Conservation (phyloP, 495 filamentous ascomycete genomes). For the Penicillium bovifimosum region DNA sequence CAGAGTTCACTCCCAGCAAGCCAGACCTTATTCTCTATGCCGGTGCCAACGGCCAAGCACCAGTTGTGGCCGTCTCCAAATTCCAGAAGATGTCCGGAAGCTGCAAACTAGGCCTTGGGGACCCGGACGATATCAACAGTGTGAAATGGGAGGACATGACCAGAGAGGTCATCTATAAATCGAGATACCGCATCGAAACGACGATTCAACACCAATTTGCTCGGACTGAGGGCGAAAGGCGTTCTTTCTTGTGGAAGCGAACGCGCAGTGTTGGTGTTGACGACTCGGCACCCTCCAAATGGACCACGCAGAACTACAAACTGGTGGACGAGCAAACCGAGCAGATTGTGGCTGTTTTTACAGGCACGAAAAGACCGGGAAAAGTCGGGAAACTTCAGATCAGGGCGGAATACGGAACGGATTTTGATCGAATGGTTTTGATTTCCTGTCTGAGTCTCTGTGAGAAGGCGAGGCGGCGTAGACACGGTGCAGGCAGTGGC, state of each 20-base stretch:
- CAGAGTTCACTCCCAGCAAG: constrained; percentile 14
- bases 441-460: constrained; percentile 18
- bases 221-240: not conserved
- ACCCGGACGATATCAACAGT: constrained; percentile 11
- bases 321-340: constrained; percentile 15
- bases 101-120: constrained; percentile 18
- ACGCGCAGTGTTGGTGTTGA: constrained; percentile 17
- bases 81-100: constrained; percentile 14
- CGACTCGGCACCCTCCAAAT: not conserved
- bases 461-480: constrained; percentile 16
- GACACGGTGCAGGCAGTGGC: constrained; percentile 6
- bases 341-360: constrained; percentile 19
- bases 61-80: constrained; percentile 20
- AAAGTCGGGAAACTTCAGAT: constrained; percentile 22
- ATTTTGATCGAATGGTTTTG: constrained; percentile 23
- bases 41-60: constrained; percentile 9
- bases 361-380: constrained; percentile 1
- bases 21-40: constrained; percentile 19
- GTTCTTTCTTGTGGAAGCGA: constrained; percentile 21
- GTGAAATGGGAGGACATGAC: constrained; percentile 25
- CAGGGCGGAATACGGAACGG: constrained; percentile 18
- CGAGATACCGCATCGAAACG: constrained; percentile 20
- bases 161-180: constrained; percentile 3
- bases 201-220: not conserved
- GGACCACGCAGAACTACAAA: constrained; percentile 19